Conservation (phyloP, 306 rosid species). For the Macrotyloma uniflorum region DNA sequence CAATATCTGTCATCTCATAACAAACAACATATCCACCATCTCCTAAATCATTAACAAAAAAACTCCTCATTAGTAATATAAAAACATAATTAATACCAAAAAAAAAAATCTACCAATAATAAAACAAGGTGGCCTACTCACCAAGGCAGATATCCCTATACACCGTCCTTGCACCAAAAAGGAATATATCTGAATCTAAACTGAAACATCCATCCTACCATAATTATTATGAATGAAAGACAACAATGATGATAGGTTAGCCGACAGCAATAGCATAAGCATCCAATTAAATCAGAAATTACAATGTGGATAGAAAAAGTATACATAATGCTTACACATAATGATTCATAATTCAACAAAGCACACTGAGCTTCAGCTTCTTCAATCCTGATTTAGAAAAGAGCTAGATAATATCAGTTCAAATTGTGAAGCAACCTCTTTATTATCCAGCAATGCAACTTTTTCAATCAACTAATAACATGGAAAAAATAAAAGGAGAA, state of each 20-base stretch:
- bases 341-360: slow-evolving; percentile 64
- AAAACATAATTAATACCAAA: background rate
- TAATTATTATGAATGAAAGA: slow-evolving; percentile 18
- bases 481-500: background rate
- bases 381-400: slow-evolving; percentile 64
- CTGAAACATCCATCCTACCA: slow-evolving; percentile 82
- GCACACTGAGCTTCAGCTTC: slow-evolving; percentile 95
- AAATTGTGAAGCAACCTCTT: slow-evolving; percentile 2
- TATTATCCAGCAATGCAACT: slow-evolving; percentile 16
- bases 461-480: slow-evolving; percentile 25
- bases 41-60: slow-evolving; percentile 55
- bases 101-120: background rate
- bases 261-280: slow-evolving; percentile 27
- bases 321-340: slow-evolving; percentile 60
- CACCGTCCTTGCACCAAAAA: slow-evolving; percentile 83
- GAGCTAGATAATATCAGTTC: slow-evolving; percentile 1
- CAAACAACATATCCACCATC: slow-evolving; percentile 76
- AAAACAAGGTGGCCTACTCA: slow-evolving; percentile 36
- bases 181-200: slow-evolving; percentile 82
- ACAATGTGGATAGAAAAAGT: background rate
- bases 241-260: slow-evolving; percentile 28
- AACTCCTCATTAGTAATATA: slow-evolving; percentile 30
- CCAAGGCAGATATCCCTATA: slow-evolving; percentile 89
- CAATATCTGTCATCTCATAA: slow-evolving; percentile 79
- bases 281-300: slow-evolving; percentile 29